Base-by-base conservation (phyloP, 2,329 filamentous ascomycete species). In the Alternaria brassicicola region DNA sequence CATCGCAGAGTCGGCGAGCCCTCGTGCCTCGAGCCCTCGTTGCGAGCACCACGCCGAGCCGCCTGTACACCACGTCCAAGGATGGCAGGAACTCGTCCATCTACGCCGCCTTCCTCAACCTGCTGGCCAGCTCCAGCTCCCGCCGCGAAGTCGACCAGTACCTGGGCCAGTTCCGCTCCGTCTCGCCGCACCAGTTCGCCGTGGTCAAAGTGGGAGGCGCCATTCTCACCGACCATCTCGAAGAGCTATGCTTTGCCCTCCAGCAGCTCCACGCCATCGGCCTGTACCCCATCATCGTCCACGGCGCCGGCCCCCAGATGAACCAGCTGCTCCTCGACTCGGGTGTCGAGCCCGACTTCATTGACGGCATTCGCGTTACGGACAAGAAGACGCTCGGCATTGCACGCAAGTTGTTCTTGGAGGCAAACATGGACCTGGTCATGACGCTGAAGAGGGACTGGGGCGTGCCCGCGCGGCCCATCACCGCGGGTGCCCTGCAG, bases 151-250 rank as follows among this genome's bases (percentile, higher is more conserved):
- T 96, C 64, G 92, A 97, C 83, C 94, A 98, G 80, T 98, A 98
- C 79, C 88, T 98, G 59, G 95, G 93, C 67, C 93, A 98, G 78
- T 99, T 99, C 84, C 95, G 90, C 68, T 97, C 93, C 31, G 93
- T 97, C 62, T 95, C 93, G 42, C 96, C 93, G 33, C 93, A 98
- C 82, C 93, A 96, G 76, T 99, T 98, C 78, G 94, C 93, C 67
- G 94, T 99, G 47, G 96, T 99, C 80, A 99, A 99, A 83, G 94
- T 98, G 55, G 95, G 94, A 62, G 95, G 94, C 62, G 95, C 94
- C 63, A 97, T 98, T 72, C 86, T 99, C 72, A 96, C 92, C 60
- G 93, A 98, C 76, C 90, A 97, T 79, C 85, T 98, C 55, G 91
- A 97, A 77, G 93, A 93, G 72, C 87, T 99, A 55, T 96, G 92